phyloP scores from a whole-genome alignment of 768 basidiomycete species.

The Rhizopogon vinicolor region DNA sequence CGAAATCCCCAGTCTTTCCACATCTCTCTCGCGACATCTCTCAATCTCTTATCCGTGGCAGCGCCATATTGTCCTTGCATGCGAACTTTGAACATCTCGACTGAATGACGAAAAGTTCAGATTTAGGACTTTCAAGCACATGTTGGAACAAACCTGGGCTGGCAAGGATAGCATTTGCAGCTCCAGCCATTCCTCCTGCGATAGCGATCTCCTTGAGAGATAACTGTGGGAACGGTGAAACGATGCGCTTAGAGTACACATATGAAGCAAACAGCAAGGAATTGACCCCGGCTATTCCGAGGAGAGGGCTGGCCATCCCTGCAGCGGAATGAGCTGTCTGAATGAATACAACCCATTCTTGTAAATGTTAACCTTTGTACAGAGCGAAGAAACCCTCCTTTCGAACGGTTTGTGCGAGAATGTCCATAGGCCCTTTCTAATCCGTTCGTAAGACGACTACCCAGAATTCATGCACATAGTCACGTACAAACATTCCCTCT shows the following conservation, averaged over 20 bases:
- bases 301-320: constrained; percentile 89
- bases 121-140: not conserved
- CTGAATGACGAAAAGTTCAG: constrained; percentile 31
- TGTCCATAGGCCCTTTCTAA: constrained; percentile 93
- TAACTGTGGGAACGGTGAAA: constrained; percentile 87
- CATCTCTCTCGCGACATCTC: constrained; percentile 73
- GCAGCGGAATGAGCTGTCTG: not conserved
- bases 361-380: constrained; percentile 71
- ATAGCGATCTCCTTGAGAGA: constrained; percentile 74
- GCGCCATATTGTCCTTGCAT: constrained; percentile 96
- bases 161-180: constrained; percentile 83
- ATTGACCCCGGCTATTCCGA: constrained; percentile 95
- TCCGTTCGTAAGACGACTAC: not conserved
- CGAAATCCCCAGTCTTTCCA: constrained; percentile 84
- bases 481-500: constrained; percentile 88
- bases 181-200: constrained; percentile 92
- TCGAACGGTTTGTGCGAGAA: constrained; percentile 71
- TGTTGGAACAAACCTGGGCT: constrained; percentile 63
- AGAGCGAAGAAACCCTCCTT: constrained; percentile 91
- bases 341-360: not conserved
- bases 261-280: constrained; percentile 93
- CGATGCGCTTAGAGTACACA: constrained; percentile 69
- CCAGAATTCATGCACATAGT: not conserved
- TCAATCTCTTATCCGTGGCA: constrained; percentile 71
- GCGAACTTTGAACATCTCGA: constrained; percentile 97